phyloP scores from a whole-genome alignment of 345 rosid genomes.

The Combretum micranthum region DNA sequence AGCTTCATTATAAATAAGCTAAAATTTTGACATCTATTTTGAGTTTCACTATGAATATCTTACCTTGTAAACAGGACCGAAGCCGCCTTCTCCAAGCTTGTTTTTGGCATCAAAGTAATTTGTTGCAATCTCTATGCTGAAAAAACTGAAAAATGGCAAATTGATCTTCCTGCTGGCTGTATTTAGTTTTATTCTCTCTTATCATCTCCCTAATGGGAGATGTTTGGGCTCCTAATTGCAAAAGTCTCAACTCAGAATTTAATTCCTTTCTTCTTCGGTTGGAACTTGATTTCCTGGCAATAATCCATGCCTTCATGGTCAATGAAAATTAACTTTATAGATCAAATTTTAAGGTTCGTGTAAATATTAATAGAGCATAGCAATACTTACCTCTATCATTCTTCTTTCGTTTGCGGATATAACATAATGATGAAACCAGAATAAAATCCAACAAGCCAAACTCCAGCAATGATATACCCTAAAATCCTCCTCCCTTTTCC shows the following conservation, averaged over 20 bases:
- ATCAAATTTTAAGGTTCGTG: no score
- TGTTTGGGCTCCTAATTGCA: no score
- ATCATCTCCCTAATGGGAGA: not conserved
- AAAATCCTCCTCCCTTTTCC: not conserved
- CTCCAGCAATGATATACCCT: not conserved
- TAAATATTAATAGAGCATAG: no score
- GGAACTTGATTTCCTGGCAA: no score
- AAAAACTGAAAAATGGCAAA: conserved; percentile 7
- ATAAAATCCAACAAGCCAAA: not conserved
- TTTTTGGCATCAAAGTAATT: conserved; percentile 24
- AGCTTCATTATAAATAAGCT: no score
- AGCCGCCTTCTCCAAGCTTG: conserved; percentile 53
- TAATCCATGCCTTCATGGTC: no score
- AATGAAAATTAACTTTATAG: no score
- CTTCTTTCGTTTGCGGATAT: not conserved
- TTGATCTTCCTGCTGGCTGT: not conserved
- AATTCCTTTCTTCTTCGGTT: no score
- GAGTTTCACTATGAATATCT: not conserved
- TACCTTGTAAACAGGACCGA: conserved; percentile 47
- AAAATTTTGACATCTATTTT: no score
- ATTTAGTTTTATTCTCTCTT: not conserved
- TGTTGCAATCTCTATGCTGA: conserved; percentile 24
- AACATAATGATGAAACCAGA: not conserved
- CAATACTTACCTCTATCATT: not conserved
- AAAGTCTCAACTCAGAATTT: no score